Percentiles rank a stretch among this genome's conserved stretches.
These are phyloP conservation scores for Cladosporium sp. DNA, from an alignment of 2,329 filamentous ascomycete genomes.

Conservation along the genomic window DNA sequence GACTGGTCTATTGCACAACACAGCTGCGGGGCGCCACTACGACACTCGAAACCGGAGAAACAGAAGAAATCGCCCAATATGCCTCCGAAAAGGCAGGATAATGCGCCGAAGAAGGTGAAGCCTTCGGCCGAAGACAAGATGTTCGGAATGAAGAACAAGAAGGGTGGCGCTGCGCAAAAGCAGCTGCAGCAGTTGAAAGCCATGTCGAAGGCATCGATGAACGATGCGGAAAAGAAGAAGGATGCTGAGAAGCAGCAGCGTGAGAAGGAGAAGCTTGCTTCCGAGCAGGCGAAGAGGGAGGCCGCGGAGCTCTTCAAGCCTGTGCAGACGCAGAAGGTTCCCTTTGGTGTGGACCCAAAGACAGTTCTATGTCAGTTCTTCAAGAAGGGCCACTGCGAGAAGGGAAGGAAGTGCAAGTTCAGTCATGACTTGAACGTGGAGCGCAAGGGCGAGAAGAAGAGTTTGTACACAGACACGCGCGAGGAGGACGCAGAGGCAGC, in stretches of 20 bases:
- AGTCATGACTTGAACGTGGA: slow-evolving; percentile 86
- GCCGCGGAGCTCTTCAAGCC: slow-evolving; percentile 82
- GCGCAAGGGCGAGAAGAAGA: slow-evolving; percentile 88
- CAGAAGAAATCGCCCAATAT: slow-evolving; percentile 51
- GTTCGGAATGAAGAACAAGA: slow-evolving; percentile 99
- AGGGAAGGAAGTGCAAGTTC: slow-evolving; percentile 97
- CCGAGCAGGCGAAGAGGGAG: slow-evolving; percentile 81
- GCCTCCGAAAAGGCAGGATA: slow-evolving; percentile 65
- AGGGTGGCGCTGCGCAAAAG: slow-evolving; percentile 85
- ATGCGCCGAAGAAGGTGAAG: slow-evolving; percentile 56
- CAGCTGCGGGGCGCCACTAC: slow-evolving; percentile 14
- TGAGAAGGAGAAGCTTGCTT: slow-evolving; percentile 87
- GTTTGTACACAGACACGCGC: slow-evolving; percentile 82
- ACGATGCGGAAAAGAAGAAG: slow-evolving; percentile 84
- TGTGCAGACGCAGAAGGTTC: slow-evolving; percentile 94
- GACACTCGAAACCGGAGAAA: neutral
- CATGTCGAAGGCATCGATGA: slow-evolving; percentile 71
- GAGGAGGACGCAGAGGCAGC: slow-evolving; percentile 65
- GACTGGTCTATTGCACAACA: slow-evolving; percentile 1
- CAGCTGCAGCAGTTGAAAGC: slow-evolving; percentile 81
- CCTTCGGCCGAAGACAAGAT: slow-evolving; percentile 82
- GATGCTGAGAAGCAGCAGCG: slow-evolving; percentile 63
- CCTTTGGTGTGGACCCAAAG: slow-evolving; percentile 97
- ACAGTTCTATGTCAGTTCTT: slow-evolving; percentile 94
- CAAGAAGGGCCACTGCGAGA: slow-evolving; percentile 97